Evolutionary conservation across 139 green algal species (phyloP).

Genomic region (Picochlorum sp.): DNA sequence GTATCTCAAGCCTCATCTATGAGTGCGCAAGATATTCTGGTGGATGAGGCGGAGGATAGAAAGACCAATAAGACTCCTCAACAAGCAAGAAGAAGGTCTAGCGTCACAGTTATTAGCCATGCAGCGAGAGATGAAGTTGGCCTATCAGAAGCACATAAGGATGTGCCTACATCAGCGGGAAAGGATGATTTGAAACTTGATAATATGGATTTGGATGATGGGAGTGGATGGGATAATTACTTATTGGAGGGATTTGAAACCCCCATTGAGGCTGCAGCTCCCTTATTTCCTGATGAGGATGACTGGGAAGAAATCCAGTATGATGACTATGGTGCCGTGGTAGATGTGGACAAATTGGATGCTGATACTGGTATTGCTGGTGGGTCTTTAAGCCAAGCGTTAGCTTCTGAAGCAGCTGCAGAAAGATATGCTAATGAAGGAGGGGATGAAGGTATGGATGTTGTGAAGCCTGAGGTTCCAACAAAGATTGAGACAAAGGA

Average conservation of each 20-base stretch:
- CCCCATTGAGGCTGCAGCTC: slow-evolving; percentile 32
- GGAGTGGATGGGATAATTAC: not conserved
- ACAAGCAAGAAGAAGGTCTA: not conserved
- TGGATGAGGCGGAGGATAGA: slow-evolving; percentile 1
- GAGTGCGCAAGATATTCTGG: not conserved
- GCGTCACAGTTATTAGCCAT: not conserved
- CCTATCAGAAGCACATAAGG: not conserved
- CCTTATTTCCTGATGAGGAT: slow-evolving; percentile 79
- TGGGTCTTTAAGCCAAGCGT: not conserved
- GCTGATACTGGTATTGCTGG: slow-evolving; percentile 7
- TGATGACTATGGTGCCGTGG: slow-evolving; percentile 59
- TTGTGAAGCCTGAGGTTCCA: slow-evolving; percentile 15
- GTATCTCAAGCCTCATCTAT: no score
- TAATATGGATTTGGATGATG: not conserved
- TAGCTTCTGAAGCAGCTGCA: not conserved
- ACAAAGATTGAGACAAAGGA: slow-evolving; percentile 50
- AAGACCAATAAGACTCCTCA: not conserved
- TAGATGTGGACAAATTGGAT: slow-evolving; percentile 45
- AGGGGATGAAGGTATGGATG: not conserved
- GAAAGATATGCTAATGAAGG: slow-evolving; percentile 6
- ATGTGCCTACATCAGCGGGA: no score
- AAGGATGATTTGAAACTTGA: not conserved
- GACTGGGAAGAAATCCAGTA: slow-evolving; percentile 31
- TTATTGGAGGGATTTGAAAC: slow-evolving; percentile 70
- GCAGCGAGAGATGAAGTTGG: not conserved